These are phyloP conservation scores for Ceratobasidium sp. DNA, from an alignment of 1,284 basidiomycete species.

Conservation along the genomic window DNA sequence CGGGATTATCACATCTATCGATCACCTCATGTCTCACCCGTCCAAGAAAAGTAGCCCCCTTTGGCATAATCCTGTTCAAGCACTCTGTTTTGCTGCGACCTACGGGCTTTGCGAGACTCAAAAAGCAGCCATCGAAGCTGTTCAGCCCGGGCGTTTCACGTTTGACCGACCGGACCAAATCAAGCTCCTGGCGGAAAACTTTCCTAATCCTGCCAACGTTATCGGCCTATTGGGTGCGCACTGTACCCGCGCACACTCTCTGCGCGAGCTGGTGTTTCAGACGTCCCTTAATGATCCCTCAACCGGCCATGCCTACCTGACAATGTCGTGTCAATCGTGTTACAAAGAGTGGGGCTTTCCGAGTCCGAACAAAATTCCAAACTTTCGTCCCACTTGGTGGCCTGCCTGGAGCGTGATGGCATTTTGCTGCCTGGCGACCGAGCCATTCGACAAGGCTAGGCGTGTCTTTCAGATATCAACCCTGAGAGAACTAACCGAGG, in stretches of 20 bases:
- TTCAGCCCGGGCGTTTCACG: not conserved
- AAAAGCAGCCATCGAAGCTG: not conserved
- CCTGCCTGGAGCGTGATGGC: no score
- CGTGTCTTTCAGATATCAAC: no score
- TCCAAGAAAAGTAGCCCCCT: constrained; percentile 4
- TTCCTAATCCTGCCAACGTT: not conserved
- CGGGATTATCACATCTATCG: constrained; percentile 5
- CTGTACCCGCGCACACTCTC: not conserved
- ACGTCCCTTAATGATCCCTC: not conserved
- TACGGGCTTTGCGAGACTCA: not conserved
- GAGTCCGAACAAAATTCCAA: no score
- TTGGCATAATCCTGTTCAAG: not conserved
- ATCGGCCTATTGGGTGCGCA: not conserved
- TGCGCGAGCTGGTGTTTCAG: not conserved
- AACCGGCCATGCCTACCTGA: no score
- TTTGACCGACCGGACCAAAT: not conserved
- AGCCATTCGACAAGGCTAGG: no score
- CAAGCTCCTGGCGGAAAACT: not conserved
- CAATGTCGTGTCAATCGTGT: not conserved
- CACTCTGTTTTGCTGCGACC: not conserved
- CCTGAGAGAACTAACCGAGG: no score
- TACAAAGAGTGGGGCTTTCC: no score
- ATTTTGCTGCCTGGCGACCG: no score
- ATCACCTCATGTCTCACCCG: not conserved
- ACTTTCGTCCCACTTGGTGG: no score